These are phyloP conservation scores for Hyaloperonospora arabidopsidis DNA, from an alignment of 352 stramenopile genomes.

Conservation along the genomic window DNA sequence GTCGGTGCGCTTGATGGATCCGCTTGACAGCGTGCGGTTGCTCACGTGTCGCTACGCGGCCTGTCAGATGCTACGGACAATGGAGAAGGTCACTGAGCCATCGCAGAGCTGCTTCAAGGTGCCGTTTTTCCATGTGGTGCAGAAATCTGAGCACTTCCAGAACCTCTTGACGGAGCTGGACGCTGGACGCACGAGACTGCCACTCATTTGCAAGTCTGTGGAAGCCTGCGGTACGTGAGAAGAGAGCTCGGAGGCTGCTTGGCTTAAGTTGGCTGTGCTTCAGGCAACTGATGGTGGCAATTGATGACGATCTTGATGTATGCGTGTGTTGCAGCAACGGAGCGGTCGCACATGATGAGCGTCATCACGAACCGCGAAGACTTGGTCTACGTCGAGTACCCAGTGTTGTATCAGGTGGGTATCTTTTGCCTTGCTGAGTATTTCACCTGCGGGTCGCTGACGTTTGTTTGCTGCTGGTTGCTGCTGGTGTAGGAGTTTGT, in stretches of 20 bases:
- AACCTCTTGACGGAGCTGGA: slow-evolving; percentile 34
- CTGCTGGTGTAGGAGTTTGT: slow-evolving; percentile 58
- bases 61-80: slow-evolving; percentile 40
- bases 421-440: neutral
- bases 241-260: neutral
- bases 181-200: slow-evolving; percentile 34
- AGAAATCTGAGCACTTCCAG: slow-evolving; percentile 33
- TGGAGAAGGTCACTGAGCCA: slow-evolving; percentile 10
- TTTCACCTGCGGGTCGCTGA: slow-evolving; percentile 2
- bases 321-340: slow-evolving; percentile 39
- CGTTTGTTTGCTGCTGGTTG: neutral
- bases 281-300: neutral
- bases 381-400: slow-evolving; percentile 45
- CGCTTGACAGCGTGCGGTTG: slow-evolving; percentile 53
- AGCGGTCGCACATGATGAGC: slow-evolving; percentile 79
- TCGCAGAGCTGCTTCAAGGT: slow-evolving; percentile 38
- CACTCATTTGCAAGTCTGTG: slow-evolving; percentile 78
- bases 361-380: slow-evolving; percentile 64
- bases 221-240: slow-evolving; percentile 64
- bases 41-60: slow-evolving; percentile 61
- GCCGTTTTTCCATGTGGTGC: slow-evolving; percentile 43
- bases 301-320: neutral
- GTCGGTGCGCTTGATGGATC: slow-evolving; percentile 52
- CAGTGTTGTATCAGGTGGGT: slow-evolving; percentile 53
- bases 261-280: neutral